Percentiles rank a stretch among this genome's conserved stretches.
These are phyloP conservation scores for Gloeostereum incarnatum DNA, from an alignment of 768 basidiomycete genomes.

Conservation along the genomic window DNA sequence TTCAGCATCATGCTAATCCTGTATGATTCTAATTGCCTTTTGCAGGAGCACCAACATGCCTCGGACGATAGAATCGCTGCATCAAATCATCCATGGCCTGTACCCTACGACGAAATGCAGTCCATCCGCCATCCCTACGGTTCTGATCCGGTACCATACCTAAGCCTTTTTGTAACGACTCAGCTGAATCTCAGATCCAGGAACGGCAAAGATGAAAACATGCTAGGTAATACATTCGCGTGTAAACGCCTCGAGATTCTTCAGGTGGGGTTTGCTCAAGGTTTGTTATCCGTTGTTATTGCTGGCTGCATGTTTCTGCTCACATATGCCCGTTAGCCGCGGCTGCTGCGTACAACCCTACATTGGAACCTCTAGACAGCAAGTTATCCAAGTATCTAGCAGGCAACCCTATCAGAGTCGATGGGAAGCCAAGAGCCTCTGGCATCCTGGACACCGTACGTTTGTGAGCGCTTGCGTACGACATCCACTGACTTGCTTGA, in stretches of 20 bases:
- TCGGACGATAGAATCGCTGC: slow-evolving; percentile 65
- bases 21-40: not conserved
- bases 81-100: slow-evolving; percentile 65
- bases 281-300: slow-evolving; percentile 19
- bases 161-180: not conserved
- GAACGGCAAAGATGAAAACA: slow-evolving; percentile 62
- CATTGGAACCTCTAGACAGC: slow-evolving; percentile 50
- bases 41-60: slow-evolving; percentile 66
- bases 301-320: not conserved
- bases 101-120: slow-evolving; percentile 49
- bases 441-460: slow-evolving; percentile 66
- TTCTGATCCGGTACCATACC: slow-evolving; percentile 42
- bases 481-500: slow-evolving; percentile 1
- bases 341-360: slow-evolving; percentile 51
- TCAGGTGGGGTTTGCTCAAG: slow-evolving; percentile 53
- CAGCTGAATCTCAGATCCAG: slow-evolving; percentile 20
- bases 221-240: slow-evolving; percentile 57
- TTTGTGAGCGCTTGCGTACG: slow-evolving; percentile 3
- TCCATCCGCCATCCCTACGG: slow-evolving; percentile 31
- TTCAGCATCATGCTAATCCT: not conserved
- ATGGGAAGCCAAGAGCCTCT: slow-evolving; percentile 67
- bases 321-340: slow-evolving; percentile 35
- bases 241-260: slow-evolving; percentile 62
- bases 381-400: slow-evolving; percentile 61
- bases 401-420: slow-evolving; percentile 62